phyloP scores from a whole-genome alignment of 371 early-diverging fungal species.

The Rhizopus microsporus region DNA sequence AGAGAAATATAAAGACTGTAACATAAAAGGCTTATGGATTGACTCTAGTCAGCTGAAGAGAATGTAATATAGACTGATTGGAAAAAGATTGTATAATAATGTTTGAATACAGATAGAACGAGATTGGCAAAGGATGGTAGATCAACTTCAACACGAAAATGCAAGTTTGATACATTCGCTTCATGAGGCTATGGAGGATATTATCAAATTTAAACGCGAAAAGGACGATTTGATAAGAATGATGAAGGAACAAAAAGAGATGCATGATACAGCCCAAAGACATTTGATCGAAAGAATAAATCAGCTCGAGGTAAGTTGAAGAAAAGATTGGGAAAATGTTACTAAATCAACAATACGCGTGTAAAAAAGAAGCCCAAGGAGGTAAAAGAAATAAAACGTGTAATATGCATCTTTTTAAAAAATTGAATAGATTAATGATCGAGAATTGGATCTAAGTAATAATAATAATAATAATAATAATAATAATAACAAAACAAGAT shows the following conservation, averaged over 20 bases:
- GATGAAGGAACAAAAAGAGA: conserved; percentile 22
- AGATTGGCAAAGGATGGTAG: conserved; percentile 21
- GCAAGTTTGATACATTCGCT: conserved; percentile 15
- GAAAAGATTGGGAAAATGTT: not conserved
- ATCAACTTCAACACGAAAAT: conserved; percentile 20
- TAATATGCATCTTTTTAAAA: not conserved
- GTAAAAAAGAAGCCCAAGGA: no score
- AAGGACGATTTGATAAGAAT: conserved; percentile 19
- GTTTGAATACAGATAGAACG: not conserved
- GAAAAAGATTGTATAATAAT: no score
- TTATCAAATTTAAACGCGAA: conserved; percentile 21
- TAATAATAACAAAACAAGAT: not conserved
- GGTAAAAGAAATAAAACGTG: no score
- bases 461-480: not conserved
- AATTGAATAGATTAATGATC: not conserved
- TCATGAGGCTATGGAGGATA: conserved; percentile 14
- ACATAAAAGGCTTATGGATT: conserved; percentile 1
- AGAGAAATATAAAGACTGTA: not conserved
- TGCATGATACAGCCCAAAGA: not conserved
- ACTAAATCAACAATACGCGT: no score
- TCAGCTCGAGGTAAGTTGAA: not conserved
- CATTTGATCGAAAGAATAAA: not conserved
- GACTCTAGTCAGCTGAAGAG: conserved; percentile 17
- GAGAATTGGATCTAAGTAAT: conserved; percentile 5
- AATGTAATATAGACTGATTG: not conserved